Conservation (phyloP, 2,329 filamentous ascomycete genomes). For the Colletotrichum truncatum region DNA sequence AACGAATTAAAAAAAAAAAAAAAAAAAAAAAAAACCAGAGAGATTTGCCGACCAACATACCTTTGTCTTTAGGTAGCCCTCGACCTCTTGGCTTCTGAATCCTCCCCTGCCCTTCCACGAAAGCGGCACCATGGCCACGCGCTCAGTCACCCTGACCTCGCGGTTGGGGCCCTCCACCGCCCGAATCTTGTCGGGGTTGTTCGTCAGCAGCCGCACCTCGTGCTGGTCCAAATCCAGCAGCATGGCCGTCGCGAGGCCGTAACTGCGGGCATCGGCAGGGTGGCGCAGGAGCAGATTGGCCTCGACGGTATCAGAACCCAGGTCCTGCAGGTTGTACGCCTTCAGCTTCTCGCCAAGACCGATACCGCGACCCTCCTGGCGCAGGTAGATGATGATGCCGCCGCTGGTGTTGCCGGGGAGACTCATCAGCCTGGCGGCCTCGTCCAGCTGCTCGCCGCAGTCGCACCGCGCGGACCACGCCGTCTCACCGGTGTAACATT, state of each 20-base stretch:
- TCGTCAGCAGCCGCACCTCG: constrained; percentile 87
- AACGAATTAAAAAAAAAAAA: background rate
- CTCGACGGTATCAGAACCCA: constrained; percentile 97
- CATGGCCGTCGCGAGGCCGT: constrained; percentile 96
- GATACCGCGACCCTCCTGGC: constrained; percentile 96
- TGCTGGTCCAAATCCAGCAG: constrained; percentile 83
- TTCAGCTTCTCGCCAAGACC: constrained; percentile 96
- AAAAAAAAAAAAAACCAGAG: no score
- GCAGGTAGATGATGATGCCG: constrained; percentile 93
- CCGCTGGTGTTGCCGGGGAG: constrained; percentile 66
- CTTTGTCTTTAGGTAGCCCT: constrained; percentile 95
- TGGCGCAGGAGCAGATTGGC: constrained; percentile 91
- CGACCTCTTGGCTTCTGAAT: constrained; percentile 87
- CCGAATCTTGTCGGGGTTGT: constrained; percentile 96
- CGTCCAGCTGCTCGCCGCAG: constrained; percentile 96
- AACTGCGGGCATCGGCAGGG: constrained; percentile 93
- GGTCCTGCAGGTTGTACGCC: constrained; percentile 96
- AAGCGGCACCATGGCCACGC: constrained; percentile 94
- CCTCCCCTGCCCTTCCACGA: constrained; percentile 90
- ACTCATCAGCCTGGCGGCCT: constrained; percentile 93
- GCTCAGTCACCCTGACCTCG: constrained; percentile 86
- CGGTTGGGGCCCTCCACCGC: constrained; percentile 92
- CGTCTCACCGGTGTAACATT: constrained; percentile 98
- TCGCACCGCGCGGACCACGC: constrained; percentile 98
- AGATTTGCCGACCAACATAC: constrained; percentile 63